Conservation (phyloP, 495 filamentous ascomycete species). For the Penicillium malachiteum region DNA sequence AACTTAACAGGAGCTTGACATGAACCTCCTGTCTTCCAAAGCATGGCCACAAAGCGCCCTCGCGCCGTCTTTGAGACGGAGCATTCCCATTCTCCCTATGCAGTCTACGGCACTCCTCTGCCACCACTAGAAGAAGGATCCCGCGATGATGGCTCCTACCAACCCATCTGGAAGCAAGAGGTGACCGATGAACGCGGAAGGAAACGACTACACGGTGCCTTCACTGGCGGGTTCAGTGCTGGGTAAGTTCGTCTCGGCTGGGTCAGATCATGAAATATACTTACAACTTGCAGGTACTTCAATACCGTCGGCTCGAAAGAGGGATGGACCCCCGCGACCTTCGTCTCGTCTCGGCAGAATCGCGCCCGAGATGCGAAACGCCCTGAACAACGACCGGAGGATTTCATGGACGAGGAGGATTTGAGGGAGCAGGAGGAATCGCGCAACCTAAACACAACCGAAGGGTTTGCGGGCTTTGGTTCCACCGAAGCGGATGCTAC, state of each 20-base stretch:
- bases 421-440: slow-evolving; percentile 82
- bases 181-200: slow-evolving; percentile 90
- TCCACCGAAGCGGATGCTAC: slow-evolving; percentile 57
- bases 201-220: slow-evolving; percentile 92
- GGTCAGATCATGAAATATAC: background rate
- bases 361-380: slow-evolving; percentile 64
- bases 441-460: slow-evolving; percentile 65
- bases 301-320: slow-evolving; percentile 98
- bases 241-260: slow-evolving; percentile 57
- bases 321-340: slow-evolving; percentile 90
- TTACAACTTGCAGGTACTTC: slow-evolving; percentile 67
- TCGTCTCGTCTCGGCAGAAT: slow-evolving; percentile 84
- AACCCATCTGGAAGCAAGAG: slow-evolving; percentile 96
- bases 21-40: slow-evolving; percentile 8
- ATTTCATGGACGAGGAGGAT: slow-evolving; percentile 99
- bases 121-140: slow-evolving; percentile 74
- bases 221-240: slow-evolving; percentile 95
- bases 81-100: slow-evolving; percentile 70
- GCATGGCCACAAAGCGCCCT: slow-evolving; percentile 78
- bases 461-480: slow-evolving; percentile 75
- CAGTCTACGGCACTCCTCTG: slow-evolving; percentile 81
- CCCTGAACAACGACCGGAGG: slow-evolving; percentile 70
- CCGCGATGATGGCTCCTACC: slow-evolving; percentile 91
- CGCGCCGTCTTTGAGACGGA: slow-evolving; percentile 78
- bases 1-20: slow-evolving; percentile 7